phyloP scores from a whole-genome alignment of 306 rosid genomes.

The Pterocarpus santalinus region DNA sequence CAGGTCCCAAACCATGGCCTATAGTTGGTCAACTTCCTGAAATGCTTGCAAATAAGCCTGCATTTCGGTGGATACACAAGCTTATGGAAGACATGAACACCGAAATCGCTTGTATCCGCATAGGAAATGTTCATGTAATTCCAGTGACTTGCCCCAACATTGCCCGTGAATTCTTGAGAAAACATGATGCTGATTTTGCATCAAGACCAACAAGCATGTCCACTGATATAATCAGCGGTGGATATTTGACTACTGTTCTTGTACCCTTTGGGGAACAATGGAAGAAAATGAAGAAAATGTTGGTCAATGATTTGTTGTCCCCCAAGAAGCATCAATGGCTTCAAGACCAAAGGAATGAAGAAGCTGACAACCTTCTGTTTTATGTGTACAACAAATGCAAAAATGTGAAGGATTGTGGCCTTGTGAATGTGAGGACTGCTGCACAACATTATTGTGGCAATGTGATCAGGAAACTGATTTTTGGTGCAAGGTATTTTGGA shows the following conservation, averaged over 20 bases:
- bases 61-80: not conserved
- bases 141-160: not conserved
- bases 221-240: not conserved
- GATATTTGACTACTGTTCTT: not conserved
- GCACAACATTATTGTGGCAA: no score
- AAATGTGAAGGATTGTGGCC: no score
- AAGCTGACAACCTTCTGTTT: no score
- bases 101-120: not conserved
- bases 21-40: not conserved
- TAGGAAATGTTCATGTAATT: not conserved
- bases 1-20: not conserved
- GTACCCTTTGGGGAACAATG: not conserved
- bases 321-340: no score
- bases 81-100: not conserved
- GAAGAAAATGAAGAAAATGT: not conserved
- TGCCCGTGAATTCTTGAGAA: not conserved
- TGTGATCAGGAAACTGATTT: no score
- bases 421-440: no score
- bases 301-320: no score
- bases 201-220: not conserved
- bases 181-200: not conserved
- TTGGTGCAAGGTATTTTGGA: no score
- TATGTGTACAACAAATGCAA: no score
- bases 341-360: no score
- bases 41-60: not conserved